Evolutionary conservation across 2,329 filamentous ascomycete species (phyloP).

Genomic region (Talaromyces marneffei): DNA sequence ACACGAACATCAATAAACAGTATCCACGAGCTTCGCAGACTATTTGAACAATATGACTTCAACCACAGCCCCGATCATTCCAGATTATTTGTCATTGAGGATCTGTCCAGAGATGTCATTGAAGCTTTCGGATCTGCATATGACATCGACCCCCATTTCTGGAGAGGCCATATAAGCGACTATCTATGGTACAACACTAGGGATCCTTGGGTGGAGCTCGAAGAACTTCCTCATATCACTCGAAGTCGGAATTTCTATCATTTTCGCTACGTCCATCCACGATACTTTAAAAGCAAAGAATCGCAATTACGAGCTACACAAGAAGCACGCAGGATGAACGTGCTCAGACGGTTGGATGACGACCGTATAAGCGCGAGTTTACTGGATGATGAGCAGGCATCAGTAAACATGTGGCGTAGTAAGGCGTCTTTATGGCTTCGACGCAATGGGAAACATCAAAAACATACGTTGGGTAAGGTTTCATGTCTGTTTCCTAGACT

Average conservation of each 20-base stretch:
- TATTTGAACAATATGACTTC: not conserved
- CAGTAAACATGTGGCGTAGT: not conserved
- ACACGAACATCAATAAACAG: not conserved
- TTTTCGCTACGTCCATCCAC: conserved; percentile 3
- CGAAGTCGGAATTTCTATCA: conserved; percentile 1
- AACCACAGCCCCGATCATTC: not conserved
- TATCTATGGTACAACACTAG: conserved; percentile 7
- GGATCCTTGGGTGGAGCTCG: conserved; percentile 5
- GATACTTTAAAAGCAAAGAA: not conserved
- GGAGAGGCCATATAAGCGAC: conserved; percentile 7
- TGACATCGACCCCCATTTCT: conserved; percentile 3
- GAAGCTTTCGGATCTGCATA: conserved; percentile 8
- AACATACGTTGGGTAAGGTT: not conserved
- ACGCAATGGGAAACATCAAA: not conserved
- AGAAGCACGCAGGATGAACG: conserved; percentile 2
- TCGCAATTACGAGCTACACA: not conserved
- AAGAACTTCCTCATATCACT: conserved; percentile 3
- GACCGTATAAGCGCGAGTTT: conserved; percentile 1
- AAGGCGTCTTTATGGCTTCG: not conserved
- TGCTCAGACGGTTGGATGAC: not conserved
- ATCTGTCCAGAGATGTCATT: conserved; percentile 1
- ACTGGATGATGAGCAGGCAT: not conserved
- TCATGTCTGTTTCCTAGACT: too few relatives aligned
- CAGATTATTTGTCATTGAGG: not conserved
- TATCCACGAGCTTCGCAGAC: not conserved